Evolutionary conservation across 805 yeast species (phyloP), one percentile per base, ranked within the genome.

Genomic region (Yamadazyma sp.): DNA sequence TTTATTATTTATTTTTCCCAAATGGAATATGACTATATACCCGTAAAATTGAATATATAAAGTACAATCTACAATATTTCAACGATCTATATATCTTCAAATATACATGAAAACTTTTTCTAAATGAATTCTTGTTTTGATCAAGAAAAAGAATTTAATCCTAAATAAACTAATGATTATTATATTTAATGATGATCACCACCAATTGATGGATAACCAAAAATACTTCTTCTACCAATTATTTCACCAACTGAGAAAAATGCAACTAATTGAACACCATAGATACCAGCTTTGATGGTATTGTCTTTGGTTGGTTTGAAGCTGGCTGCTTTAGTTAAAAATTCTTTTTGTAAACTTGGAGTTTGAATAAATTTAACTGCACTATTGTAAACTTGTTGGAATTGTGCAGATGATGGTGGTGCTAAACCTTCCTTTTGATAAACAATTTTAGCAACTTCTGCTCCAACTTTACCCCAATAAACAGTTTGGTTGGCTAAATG

Each of bases 221-320:
- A 85, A 42, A 93, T 52, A 55, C 85, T 79, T 74, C 98, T 84
- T 75, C 98, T 87, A 57, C 98, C 98, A 56, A 93, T 75, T 50
- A 89, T 79, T 75, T 93, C 98, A 60, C 98, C 98, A 30, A 91
- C 73, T 18, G 97, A 79, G 68, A 88, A 93, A 60, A 89, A 75
- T 46, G 97, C 98, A 48, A 86, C 70, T 37, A 91, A 67, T 70
- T 93, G 98, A 49, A 88, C 67, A 49, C 79, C 80, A 65, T 78
- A 80, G 31, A 89, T 82, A 51, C 82, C 82, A 60, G 75, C 84
- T 65, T 76, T 79, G 51, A 78, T 62, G 47, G 67, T 72, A 54
- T 73, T 72, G 49, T 75, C 79, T 61, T 74, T 80, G 59, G 70
- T 62, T 41, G 66, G 69, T 45, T 58, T 62, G 55, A 75, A 53